Percentiles rank a stretch among this genome's conserved stretches.
Evolutionary conservation across 2,329 filamentous ascomycete genomes (phyloP).

Genomic region (Akanthomyces uredinophilus): DNA sequence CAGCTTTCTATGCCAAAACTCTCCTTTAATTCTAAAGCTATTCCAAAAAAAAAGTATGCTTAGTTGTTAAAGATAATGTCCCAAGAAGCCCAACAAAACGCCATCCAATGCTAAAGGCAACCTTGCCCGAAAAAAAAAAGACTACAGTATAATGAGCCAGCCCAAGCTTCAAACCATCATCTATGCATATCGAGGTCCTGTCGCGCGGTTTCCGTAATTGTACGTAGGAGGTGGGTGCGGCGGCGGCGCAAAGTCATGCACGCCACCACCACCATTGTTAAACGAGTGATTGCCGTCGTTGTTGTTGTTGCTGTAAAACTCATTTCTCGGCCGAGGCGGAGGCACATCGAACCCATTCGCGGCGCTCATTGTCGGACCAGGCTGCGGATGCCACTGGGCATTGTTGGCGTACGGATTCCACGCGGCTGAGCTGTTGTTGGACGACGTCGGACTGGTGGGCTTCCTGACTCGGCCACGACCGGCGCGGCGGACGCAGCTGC

Average conservation of each 20-base stretch:
- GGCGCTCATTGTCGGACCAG: constrained; percentile 17
- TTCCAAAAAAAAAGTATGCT: neutral
- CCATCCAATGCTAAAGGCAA: neutral
- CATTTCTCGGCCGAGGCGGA: neutral
- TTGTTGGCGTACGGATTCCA: constrained; percentile 20
- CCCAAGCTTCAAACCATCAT: constrained; percentile 8
- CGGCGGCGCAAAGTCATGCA: constrained; percentile 8
- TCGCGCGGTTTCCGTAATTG: constrained; percentile 8
- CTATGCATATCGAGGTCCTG: constrained; percentile 23
- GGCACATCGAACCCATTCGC: constrained; percentile 12
- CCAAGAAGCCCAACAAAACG: neutral
- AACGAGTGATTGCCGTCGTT: neutral
- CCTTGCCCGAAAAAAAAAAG: neutral
- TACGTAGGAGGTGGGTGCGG: constrained; percentile 10
- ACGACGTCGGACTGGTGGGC: constrained; percentile 19
- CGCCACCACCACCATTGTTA: neutral
- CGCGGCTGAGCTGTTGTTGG: neutral
- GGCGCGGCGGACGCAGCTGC: constrained; percentile 37
- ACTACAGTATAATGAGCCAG: neutral
- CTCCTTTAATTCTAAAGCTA: neutral
- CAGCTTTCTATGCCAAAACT: neutral
- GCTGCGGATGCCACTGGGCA: constrained; percentile 8
- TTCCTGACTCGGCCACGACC: constrained; percentile 22
- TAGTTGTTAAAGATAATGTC: neutral
- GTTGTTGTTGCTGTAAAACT: neutral